A percentile compares a stretch with the other conserved stretches of the same genome.
These are phyloP conservation scores for Russula abietina DNA, from an alignment of 768 basidiomycete genomes.

Conservation along the genomic window DNA sequence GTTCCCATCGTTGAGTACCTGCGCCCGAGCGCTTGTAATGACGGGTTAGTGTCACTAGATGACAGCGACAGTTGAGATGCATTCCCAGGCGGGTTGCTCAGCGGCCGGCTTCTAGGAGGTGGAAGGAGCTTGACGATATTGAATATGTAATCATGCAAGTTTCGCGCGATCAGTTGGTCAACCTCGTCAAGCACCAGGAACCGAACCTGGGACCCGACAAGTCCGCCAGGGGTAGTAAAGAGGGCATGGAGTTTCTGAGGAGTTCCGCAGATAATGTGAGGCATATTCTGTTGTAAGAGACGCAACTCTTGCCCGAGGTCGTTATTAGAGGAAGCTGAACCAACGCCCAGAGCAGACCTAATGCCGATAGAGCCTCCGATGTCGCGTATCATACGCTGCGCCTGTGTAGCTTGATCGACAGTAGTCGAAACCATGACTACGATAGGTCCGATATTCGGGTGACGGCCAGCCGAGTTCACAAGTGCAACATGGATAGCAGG, in stretches of 20 bases:
- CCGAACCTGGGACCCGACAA: conserved; percentile 77
- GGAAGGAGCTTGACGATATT: conserved; percentile 90
- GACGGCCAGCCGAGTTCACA: conserved; percentile 49
- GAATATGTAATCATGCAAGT: conserved; percentile 92
- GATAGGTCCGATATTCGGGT: conserved; percentile 69
- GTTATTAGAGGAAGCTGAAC: conserved; percentile 55
- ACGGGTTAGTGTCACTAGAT: conserved; percentile 18
- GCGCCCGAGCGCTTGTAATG: conserved; percentile 37
- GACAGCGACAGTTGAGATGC: conserved; percentile 18
- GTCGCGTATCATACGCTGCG: conserved; percentile 91
- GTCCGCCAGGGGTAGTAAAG: conserved; percentile 73
- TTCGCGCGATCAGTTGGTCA: conserved; percentile 95
- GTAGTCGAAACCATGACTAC: conserved; percentile 96
- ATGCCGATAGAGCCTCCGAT: conserved; percentile 91
- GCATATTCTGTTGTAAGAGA: conserved; percentile 82
- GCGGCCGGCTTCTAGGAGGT: conserved; percentile 66
- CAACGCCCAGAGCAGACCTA: conserved; percentile 82
- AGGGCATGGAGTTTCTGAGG: conserved; percentile 94
- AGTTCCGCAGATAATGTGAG: conserved; percentile 94
- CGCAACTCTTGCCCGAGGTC: conserved; percentile 72
- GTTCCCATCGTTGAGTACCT: conserved; percentile 53
- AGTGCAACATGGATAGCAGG: conserved; percentile 82
- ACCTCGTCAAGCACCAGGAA: conserved; percentile 97
- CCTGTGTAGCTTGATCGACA: conserved; percentile 97
- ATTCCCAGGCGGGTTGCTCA: conserved; percentile 40